Conservation (phyloP, 164 flowering plant species). For the Stephania japonica region DNA sequence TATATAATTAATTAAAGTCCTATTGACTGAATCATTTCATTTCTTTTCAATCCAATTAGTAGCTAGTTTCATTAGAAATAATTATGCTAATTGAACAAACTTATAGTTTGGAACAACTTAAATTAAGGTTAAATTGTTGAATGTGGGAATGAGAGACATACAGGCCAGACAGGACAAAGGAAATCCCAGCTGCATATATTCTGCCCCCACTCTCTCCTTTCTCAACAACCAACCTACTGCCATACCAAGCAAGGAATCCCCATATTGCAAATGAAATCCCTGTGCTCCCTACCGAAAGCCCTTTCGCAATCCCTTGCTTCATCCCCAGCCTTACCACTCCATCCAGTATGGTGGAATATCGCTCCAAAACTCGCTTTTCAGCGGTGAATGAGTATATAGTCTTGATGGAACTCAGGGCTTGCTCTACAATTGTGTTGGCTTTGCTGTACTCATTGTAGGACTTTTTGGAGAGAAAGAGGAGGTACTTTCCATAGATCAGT, state of each 20-base stretch:
- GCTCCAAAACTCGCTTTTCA: slow-evolving; percentile 48
- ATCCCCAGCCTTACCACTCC: slow-evolving; percentile 58
- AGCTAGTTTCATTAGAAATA: too few species aligned
- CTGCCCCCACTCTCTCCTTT: slow-evolving; percentile 84
- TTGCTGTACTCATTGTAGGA: slow-evolving; percentile 53
- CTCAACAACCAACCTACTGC: slow-evolving; percentile 71
- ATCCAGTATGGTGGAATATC: slow-evolving; percentile 45
- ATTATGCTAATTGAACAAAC: too few species aligned
- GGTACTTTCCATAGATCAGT: slow-evolving; percentile 69
- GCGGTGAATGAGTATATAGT: slow-evolving; percentile 78
- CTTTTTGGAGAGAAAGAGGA: slow-evolving; percentile 46
- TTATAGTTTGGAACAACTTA: too few species aligned
- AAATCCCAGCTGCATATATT: slow-evolving; percentile 72
- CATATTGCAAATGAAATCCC: slow-evolving; percentile 80
- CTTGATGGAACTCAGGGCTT: slow-evolving; percentile 75
- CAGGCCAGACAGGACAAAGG: slow-evolving; percentile 77
- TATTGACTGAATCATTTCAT: too few species aligned
- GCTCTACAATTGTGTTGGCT: slow-evolving; percentile 70
- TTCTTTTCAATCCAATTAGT: too few species aligned
- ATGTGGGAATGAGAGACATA: slow-evolving; percentile 31
- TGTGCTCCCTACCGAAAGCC: slow-evolving; percentile 82
- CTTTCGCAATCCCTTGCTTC: slow-evolving; percentile 80
- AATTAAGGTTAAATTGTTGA: too few species aligned
- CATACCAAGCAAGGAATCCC: slow-evolving; percentile 92
- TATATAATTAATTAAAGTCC: too few species aligned